phyloP scores from a whole-genome alignment of 2,329 filamentous ascomycete genomes.

The Aureobasidium pullulans region DNA sequence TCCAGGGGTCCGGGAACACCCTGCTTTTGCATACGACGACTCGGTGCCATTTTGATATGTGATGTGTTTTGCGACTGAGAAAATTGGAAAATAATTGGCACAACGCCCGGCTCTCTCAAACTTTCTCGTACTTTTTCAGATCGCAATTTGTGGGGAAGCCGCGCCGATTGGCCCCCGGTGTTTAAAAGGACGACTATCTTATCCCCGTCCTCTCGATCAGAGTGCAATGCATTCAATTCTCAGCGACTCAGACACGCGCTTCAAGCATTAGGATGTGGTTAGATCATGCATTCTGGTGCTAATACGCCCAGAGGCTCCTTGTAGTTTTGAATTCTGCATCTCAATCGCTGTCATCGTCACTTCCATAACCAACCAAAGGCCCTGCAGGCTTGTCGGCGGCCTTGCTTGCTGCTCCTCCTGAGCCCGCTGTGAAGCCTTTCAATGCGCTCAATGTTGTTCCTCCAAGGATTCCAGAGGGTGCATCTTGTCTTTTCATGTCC shows the following conservation, averaged over 20 bases:
- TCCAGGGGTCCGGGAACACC: constrained; percentile 76
- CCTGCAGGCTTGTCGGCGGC: constrained; percentile 52
- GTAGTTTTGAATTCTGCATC: no score
- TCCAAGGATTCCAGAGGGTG: constrained; percentile 64
- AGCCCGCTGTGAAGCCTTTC: constrained; percentile 44
- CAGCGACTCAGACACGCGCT: background rate
- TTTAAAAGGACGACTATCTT: background rate
- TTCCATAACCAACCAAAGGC: constrained; percentile 81
- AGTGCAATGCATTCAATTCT: no score
- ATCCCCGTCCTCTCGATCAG: background rate
- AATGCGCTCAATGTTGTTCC: constrained; percentile 74
- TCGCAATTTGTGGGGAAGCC: background rate
- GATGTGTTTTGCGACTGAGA: background rate
- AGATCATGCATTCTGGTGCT: background rate
- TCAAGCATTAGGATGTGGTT: background rate
- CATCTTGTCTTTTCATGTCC: constrained; percentile 33
- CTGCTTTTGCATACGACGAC: constrained; percentile 94
- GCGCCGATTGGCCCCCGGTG: background rate
- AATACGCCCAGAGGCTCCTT: background rate
- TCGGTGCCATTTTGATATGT: constrained; percentile 64
- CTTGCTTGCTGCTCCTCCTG: constrained; percentile 41
- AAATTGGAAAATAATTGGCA: background rate
- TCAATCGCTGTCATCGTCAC: constrained; percentile 70
- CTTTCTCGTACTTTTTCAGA: background rate
- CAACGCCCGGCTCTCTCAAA: background rate